Base-by-base conservation (phyloP, 208 protist species). In the Herpetomonas samuelpessoai region DNA sequence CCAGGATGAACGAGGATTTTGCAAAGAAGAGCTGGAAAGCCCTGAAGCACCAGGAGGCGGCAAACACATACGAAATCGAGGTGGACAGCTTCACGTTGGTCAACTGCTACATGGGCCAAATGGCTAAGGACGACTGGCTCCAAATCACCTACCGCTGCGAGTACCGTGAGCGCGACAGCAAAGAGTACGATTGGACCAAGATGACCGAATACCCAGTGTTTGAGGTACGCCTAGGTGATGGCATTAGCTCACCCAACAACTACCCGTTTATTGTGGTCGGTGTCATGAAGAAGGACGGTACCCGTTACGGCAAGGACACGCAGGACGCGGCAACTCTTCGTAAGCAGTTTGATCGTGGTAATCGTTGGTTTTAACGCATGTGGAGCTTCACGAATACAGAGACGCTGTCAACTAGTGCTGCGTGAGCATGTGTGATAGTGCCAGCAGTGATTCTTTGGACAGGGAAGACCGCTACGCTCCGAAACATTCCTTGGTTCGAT, bases 31-130 rank as follows among this genome's bases (percentile, higher is more conserved):
- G 84, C 63, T 96, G 90, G 86, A 92, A 89, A 62, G 72, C 83
- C 3, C 65, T 96, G 38, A 86, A 81, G 70, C 79, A 90, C 66
- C 68, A 78, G 35, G 76, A 75, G 14, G 48, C 67, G 3, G 51
- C 66, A 7, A 91, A 78, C 59, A 81, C 75, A 18, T 96, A 92
- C 64, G 82, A 92, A 57, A 90, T 96, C 30, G 79, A 87, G 52
- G 62, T 96, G n/a, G 82, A 91, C 66, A 79, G 77, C 16, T 96
- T 96, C 59, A 71, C 85, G 41, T 55, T 96, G 2, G 80, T 93
- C 12, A 93, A 86, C 50, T 92, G 84, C 71, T 96, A 93, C 71
- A 85, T 93, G 84, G 90, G 90, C 0, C 86, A 93, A 70, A 92
- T 96, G 86, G 79, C 86, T 21, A 68, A 89, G 54, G 90, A 96